Evolutionary conservation across 257 asterid species (phyloP).

Genomic region (Ocimum tenuiflorum): DNA sequence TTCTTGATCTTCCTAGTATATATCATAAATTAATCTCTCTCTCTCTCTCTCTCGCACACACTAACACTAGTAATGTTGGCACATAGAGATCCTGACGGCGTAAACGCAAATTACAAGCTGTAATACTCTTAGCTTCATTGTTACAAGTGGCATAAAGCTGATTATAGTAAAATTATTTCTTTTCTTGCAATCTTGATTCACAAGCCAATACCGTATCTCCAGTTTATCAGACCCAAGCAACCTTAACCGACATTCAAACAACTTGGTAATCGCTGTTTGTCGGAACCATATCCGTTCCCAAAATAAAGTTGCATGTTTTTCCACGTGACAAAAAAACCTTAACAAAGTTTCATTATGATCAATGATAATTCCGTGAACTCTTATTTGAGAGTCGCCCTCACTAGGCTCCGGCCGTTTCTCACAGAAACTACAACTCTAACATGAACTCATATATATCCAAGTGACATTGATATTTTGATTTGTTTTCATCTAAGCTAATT

Average conservation of each 20-base stretch:
- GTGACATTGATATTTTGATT: too few relatives aligned
- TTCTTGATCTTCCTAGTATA: too few relatives aligned
- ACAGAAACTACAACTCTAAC: too few relatives aligned
- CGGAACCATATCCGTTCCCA: not conserved
- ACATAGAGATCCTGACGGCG: too few relatives aligned
- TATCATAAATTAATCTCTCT: too few relatives aligned
- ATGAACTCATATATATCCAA: too few relatives aligned
- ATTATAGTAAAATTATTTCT: not conserved
- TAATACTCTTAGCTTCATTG: constrained; percentile 16
- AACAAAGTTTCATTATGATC: not conserved
- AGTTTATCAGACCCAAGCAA: constrained; percentile 10
- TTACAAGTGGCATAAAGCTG: constrained; percentile 16
- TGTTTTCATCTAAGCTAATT: too few relatives aligned
- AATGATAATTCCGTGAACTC: not conserved
- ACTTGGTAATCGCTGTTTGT: not conserved
- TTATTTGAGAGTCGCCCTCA: not conserved
- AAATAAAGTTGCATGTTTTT: too few relatives aligned
- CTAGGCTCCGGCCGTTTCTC: too few relatives aligned
- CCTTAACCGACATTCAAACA: not conserved
- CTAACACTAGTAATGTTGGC: too few relatives aligned
- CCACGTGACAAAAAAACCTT: not conserved
- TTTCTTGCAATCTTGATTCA: constrained; percentile 21
- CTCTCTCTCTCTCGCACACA: too few relatives aligned
- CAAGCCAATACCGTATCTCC: constrained; percentile 22
- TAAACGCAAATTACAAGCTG: not conserved